These are phyloP conservation scores for Candida mesenterica DNA, from an alignment of 1,139 yeast genomes.

Conservation along the genomic window DNA sequence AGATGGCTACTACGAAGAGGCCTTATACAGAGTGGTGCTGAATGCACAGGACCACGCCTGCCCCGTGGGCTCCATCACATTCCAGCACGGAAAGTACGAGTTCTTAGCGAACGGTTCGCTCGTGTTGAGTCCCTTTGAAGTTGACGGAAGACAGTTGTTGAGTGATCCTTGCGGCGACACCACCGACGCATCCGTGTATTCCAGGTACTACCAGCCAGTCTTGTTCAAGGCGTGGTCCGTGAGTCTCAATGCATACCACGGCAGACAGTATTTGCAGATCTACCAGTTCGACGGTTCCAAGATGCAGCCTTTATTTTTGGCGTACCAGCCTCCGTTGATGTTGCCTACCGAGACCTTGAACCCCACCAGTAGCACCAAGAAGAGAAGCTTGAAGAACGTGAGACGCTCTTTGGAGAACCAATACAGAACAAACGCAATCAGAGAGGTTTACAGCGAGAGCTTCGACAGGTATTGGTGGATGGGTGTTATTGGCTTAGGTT, in stretches of 20 bases:
- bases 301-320: constrained; percentile 85
- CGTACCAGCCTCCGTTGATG: constrained; percentile 94
- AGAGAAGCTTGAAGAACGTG: constrained; percentile 42
- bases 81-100: constrained; percentile 84
- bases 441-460: constrained; percentile 37
- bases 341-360: constrained; percentile 88
- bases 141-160: constrained; percentile 90
- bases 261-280: constrained; percentile 71
- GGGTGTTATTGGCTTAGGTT: constrained; percentile 30
- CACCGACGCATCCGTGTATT: constrained; percentile 55
- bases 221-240: constrained; percentile 59
- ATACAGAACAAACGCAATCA: constrained; percentile 72
- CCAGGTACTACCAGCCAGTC: constrained; percentile 70
- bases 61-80: constrained; percentile 76
- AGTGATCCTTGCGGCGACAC: constrained; percentile 76
- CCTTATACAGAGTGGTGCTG: constrained; percentile 72
- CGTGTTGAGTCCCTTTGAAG: constrained; percentile 67
- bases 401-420: constrained; percentile 78
- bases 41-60: constrained; percentile 77
- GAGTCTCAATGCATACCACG: constrained; percentile 74
- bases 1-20: constrained; percentile 91
- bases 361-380: constrained; percentile 58
- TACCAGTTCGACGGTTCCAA: constrained; percentile 80
- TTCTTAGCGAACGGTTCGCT: constrained; percentile 65
- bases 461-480: constrained; percentile 50